Evolutionary conservation across 768 basidiomycete genomes (phyloP), one percentile per base, ranked within the genome.

Genomic region (Suillus tomentosus): DNA sequence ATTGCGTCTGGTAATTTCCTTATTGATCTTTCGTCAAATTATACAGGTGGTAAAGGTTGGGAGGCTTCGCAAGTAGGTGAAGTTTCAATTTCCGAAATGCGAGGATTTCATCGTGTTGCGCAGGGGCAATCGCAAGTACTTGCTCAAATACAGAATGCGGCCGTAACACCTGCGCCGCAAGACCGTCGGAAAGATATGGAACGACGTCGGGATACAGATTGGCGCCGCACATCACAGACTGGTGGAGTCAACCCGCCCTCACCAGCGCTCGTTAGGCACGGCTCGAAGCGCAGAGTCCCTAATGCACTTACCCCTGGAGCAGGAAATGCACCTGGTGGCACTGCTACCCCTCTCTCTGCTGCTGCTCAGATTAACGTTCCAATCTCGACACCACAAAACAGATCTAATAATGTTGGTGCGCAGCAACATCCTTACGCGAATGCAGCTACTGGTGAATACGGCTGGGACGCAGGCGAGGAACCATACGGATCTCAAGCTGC

Each of bases 11-110:
- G 40, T 54, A 61, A 54, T 34, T 40, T 27, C 57, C 17, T 19
- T 65, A 54, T 36, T 64, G 42, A 19, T 50, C 55, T 64, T 27
- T 19, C 24, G 22, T 37, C 36, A 47, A 36, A 59, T 39, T 42
- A 56, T 61, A 58, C 70, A 92, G 91, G 88, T 69, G 96, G 95
- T 55, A 92, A 92, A 79, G 96, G 96, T 61, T 99, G 96, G 96
- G 95, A 98, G 78, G 85, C 84, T 54, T 87, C 89, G 45, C 77
- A 85, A 76, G 92, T 93, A 71, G 68, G 87, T 84, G 22, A 40
- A 5, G 51, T 36, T 39, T 61, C 43, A 22, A 42, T 40, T 22
- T 53, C 22, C 34, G 19, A 43, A 60, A 34, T 51, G 36, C 66
- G 70, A 43, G 73, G 34, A 43, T 57, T 55, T 59, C 50, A 55